Base-by-base conservation (phyloP, 352 stramenopile genomes). In the Globisporangium irregulare region DNA sequence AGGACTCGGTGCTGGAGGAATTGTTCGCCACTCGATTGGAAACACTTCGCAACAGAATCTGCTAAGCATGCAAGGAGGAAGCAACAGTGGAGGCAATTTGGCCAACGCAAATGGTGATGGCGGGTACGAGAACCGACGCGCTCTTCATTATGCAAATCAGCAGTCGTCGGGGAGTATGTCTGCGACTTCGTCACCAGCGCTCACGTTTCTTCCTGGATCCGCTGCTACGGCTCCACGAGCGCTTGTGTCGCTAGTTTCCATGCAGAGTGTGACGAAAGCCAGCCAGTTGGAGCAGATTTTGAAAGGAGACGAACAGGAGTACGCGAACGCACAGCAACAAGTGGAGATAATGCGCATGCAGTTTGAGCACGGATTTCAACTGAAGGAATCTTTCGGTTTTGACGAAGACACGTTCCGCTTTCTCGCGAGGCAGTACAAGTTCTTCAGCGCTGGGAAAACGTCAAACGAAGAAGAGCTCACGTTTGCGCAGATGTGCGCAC, bases 321-420 rank as follows among this genome's bases (percentile, higher is more conserved):
- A 90, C 53, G 72, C 82, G 10, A 70, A 77, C 36, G 82, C 77
- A 5, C 77, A 82, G 50, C 75, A 87, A 18, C 76, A 86, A 53
- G 66, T 89, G 22, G 81, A 91, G 51, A 66, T 63, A 1, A 82
- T 93, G 80, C 79, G 87, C 3, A 71, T 80, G 41, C 76, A 91
- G 60, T 92, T 95, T 66, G 76, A 88, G 60, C 73, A 92, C 67
- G 75, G 80, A 0, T 70, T 80, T n/a, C 73, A 92, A 18, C 73
- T 95, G 32, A 90, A 88, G 56, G 85, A 92, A 22, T 84, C 84
- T 0, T 96, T 95, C 66, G 89, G 89, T 0, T 96, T 96, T 67
- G 86, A 96, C 63, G 86, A 95, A 70, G 75, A 94, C 59, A 84
- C 85, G 0, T 96, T 96, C 58, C 80, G 86, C 0, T 96, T 95